Percentiles rank a stretch among this genome's conserved stretches.
Conservation (phyloP, 352 stramenopile species). For the Phytophthora cactorum region DNA sequence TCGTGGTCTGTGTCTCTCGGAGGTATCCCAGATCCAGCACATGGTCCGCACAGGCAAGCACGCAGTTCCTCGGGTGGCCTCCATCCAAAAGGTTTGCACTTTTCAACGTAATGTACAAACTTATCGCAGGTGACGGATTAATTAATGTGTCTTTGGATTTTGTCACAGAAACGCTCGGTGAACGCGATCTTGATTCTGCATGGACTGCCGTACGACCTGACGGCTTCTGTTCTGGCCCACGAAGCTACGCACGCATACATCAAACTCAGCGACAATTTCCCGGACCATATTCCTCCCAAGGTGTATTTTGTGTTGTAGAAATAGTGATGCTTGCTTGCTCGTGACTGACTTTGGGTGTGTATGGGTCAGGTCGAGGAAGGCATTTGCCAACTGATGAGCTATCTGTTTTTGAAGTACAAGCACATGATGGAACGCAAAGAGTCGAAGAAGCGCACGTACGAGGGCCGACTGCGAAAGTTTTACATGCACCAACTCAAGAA, state of each 20-base stretch:
- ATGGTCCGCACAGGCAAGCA: conserved; percentile 50
- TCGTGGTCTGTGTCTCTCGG: conserved; percentile 58
- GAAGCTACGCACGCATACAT: conserved; percentile 82
- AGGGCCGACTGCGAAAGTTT: conserved; percentile 57
- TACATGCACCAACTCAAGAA: conserved; percentile 71
- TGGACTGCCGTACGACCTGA: conserved; percentile 78
- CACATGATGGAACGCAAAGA: conserved; percentile 53
- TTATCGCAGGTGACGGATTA: conserved; percentile 1
- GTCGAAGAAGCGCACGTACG: conserved; percentile 47
- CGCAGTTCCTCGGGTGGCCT: conserved; percentile 47
- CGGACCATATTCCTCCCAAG: conserved; percentile 50
- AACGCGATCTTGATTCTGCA: conserved; percentile 78
- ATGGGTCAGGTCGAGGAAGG: conserved; percentile 54
- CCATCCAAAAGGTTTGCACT: conserved; percentile 52
- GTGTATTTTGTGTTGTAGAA: conserved; percentile 20
- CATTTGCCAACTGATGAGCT: conserved; percentile 81
- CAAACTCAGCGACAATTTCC: conserved; percentile 74
- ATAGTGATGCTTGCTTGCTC: conserved; percentile 1
- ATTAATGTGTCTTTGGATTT: background rate
- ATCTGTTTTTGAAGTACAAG: conserved; percentile 78
- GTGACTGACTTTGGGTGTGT: conserved; percentile 12
- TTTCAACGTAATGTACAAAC: background rate
- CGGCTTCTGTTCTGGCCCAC: conserved; percentile 71
- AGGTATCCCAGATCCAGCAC: conserved; percentile 61
- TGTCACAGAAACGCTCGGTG: conserved; percentile 60